Evolutionary conservation across 108 stramenopile species (phyloP).

Genomic region (Nitzschia inconspicua): DNA sequence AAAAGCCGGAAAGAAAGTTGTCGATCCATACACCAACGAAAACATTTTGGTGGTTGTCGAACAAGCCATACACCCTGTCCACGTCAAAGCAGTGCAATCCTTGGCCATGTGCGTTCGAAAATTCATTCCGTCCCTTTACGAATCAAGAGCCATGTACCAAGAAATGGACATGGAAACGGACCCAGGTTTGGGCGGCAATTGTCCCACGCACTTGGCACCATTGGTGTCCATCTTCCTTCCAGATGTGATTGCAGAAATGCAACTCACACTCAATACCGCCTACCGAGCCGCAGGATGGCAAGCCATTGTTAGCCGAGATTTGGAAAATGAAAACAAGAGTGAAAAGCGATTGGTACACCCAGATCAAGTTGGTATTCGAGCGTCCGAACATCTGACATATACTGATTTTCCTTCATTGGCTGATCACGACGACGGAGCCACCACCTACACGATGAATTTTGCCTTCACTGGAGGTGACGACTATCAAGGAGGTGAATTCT

Average conservation of each 20-base stretch:
- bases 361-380: constrained; percentile 24
- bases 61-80: constrained; percentile 13
- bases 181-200: constrained; percentile 30
- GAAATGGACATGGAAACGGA: constrained; percentile 31
- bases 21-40: background rate
- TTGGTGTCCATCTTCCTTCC: constrained; percentile 30
- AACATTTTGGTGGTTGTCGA: constrained; percentile 11
- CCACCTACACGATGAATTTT: constrained; percentile 25
- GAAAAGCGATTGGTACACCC: constrained; percentile 7
- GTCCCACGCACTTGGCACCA: constrained; percentile 30
- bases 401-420: constrained; percentile 21
- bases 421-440: constrained; percentile 29
- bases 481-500: constrained; percentile 37
- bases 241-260: constrained; percentile 20
- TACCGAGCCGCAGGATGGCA: constrained; percentile 38
- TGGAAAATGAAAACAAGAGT: background rate
- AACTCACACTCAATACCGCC: constrained; percentile 18
- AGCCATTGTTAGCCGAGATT: background rate
- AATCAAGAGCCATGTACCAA: constrained; percentile 7
- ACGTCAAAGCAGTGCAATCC: constrained; percentile 11
- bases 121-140: constrained; percentile 3
- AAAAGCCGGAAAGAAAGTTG: background rate
- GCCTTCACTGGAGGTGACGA: constrained; percentile 21
- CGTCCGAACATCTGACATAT: constrained; percentile 29
- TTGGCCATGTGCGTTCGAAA: constrained; percentile 9